Evolutionary conservation across 306 rosid genomes (phyloP).

Genomic region (Oxytropis ochrocephala): DNA sequence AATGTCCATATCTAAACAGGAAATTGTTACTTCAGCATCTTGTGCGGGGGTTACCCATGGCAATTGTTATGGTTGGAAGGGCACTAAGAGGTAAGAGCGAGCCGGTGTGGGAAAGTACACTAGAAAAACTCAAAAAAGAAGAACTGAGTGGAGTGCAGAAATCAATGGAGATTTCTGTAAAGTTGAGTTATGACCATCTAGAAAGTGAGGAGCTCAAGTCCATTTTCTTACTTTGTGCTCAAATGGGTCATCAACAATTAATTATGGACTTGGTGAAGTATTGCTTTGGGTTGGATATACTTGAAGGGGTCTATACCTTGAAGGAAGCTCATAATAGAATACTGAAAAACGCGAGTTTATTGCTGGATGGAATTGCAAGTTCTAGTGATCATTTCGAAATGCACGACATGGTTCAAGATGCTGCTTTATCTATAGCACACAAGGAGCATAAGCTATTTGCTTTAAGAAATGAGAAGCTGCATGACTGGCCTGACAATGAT

Average conservation of each 20-base stretch:
- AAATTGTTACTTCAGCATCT: neutral
- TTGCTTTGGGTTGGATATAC: neutral
- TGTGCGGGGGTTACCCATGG: slow-evolving; percentile 17
- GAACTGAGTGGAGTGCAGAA: neutral
- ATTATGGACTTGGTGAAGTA: slow-evolving; percentile 14
- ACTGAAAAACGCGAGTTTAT: neutral
- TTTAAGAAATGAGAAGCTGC: neutral
- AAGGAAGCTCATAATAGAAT: neutral
- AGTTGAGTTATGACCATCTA: slow-evolving; percentile 12
- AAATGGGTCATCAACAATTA: slow-evolving; percentile 8
- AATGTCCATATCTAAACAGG: neutral
- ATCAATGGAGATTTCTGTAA: neutral
- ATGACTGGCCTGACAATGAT: neutral
- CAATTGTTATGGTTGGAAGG: slow-evolving; percentile 3
- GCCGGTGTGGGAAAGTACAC: neutral
- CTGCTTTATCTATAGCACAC: slow-evolving; percentile 16
- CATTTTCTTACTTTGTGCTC: slow-evolving; percentile 13
- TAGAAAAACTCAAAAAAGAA: neutral
- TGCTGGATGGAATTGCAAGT: neutral
- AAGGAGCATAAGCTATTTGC: neutral
- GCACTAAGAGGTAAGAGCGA: slow-evolving; percentile 1
- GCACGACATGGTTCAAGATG: slow-evolving; percentile 18
- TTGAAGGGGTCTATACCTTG: slow-evolving; percentile 1
- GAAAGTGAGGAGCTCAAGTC: neutral
- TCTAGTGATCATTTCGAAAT: neutral